Evolutionary conservation across 140 eudicot species (phyloP), one percentile per base, ranked within the genome.

Genomic region (Flaveria floridana): DNA sequence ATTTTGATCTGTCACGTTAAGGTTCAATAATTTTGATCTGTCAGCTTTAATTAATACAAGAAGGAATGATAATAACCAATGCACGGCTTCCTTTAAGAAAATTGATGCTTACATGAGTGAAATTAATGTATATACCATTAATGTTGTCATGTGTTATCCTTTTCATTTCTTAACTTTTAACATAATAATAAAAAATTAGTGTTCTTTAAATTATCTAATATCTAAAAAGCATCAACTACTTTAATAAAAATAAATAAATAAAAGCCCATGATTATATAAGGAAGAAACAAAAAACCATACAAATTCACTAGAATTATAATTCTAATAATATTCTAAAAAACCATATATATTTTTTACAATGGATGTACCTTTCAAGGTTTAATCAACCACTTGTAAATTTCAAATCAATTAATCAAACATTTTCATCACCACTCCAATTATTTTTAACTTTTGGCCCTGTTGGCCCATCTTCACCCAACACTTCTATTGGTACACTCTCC

Each of bases 401-500:
- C 51, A 65, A n/a, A 65, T n/a, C 15, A 65, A 65, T 34, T 37
- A 64, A 65, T 65, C n/a, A 65, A 65, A 65, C 50, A 34, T 2
- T 6, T 48, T 65, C 70, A 65, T 65, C 70, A 7, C 70, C 70
- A 65, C 26, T 65, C 70, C 70, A 65, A 65, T 25, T 65, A 65
- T 9, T 65, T 65, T 65, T 65, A 3, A n/a, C 70, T 65, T 65
- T 65, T 15, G 70, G 70, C 26, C 70, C 70, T n/a, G 70, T 65
- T 65, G 70, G 70, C 1, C 70, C 70, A 65, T 65, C 70, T 65
- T 65, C 70, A 65, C 70, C 70, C 70, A 65, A 65, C 70, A 65
- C 0, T 34, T 65, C 70, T 65, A 26, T 34, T n/a, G 70, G 70
- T 37, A 65, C 70, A 65, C 70, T 16, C n/a, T 65, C 70, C 70